These are phyloP conservation scores for Colletotrichum coccodes DNA, from an alignment of 2,329 filamentous ascomycete species.

Conservation along the genomic window DNA sequence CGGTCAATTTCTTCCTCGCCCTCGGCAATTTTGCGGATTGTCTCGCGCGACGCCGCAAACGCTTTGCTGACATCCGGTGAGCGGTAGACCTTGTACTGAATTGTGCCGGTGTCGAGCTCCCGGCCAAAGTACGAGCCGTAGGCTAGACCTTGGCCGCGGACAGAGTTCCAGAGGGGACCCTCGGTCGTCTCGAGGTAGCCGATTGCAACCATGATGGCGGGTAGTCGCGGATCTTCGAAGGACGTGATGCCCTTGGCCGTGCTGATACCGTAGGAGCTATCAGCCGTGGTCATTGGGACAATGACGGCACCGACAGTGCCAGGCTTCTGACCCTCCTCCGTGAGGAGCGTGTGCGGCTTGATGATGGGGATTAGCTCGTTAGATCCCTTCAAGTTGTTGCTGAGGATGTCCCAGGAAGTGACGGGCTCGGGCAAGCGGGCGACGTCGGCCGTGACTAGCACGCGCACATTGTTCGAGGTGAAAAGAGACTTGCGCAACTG, in stretches of 20 bases:
- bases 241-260: conserved; percentile 79
- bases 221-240: conserved; percentile 80
- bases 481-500: conserved; percentile 80
- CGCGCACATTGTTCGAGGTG: conserved; percentile 84
- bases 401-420: conserved; percentile 78
- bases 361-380: conserved; percentile 72
- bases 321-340: conserved; percentile 76
- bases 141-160: conserved; percentile 91
- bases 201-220: conserved; percentile 86
- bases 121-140: conserved; percentile 87
- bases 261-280: conserved; percentile 88
- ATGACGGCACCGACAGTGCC: conserved; percentile 81
- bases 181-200: conserved; percentile 94
- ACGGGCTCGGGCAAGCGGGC: conserved; percentile 79
- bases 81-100: conserved; percentile 89
- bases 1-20: conserved; percentile 80
- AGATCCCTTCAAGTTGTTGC: conserved; percentile 56
- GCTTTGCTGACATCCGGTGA: conserved; percentile 91
- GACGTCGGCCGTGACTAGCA: conserved; percentile 86
- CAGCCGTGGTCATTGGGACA: conserved; percentile 90
- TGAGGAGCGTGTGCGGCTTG: conserved; percentile 77
- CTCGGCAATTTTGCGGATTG: conserved; percentile 79
- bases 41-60: conserved; percentile 78
- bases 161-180: conserved; percentile 92
- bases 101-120: conserved; percentile 80